These are phyloP conservation scores for Psophocarpus tetragonolobus DNA, from an alignment of 306 rosid species.

Conservation along the genomic window DNA sequence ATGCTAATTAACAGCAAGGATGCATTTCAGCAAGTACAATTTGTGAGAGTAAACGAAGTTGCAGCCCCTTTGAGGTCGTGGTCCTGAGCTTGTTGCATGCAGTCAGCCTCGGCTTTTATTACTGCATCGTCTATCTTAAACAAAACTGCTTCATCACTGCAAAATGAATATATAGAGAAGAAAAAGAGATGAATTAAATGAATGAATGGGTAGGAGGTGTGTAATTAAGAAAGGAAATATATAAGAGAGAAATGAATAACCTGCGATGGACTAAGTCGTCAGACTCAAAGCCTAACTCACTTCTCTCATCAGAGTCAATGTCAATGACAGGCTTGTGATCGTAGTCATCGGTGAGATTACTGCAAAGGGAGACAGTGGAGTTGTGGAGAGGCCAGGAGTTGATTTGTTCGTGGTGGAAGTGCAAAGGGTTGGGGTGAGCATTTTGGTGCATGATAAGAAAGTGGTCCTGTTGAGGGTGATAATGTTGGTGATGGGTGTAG, in stretches of 20 bases:
- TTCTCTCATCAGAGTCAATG: conserved; percentile 37
- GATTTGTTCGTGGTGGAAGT: conserved; percentile 61
- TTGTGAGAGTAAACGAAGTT: conserved; percentile 64
- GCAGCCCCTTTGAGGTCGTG: conserved; percentile 74
- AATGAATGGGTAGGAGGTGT: no score
- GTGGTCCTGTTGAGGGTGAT: conserved; percentile 40
- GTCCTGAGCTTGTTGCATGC: conserved; percentile 57
- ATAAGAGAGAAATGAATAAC: conserved; percentile 36
- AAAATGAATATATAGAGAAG: no score
- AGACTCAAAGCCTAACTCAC: conserved; percentile 45
- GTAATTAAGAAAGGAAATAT: no score
- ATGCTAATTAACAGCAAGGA: conserved; percentile 30
- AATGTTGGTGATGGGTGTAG: conserved; percentile 27
- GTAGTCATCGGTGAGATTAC: conserved; percentile 36
- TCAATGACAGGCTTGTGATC: conserved; percentile 50
- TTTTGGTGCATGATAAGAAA: conserved; percentile 35
- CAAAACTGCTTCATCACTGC: conserved; percentile 64
- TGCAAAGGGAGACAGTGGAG: conserved; percentile 36
- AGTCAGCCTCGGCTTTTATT: conserved; percentile 48
- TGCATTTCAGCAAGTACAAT: conserved; percentile 45
- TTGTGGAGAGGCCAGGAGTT: conserved; percentile 59
- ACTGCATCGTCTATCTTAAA: conserved; percentile 44
- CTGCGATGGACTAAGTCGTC: conserved; percentile 46
- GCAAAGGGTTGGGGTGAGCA: conserved; percentile 22
- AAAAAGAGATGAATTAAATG: no score